phyloP scores from a whole-genome alignment of 176 grass and related monocot genomes.

The Phoenix roebelenii region DNA sequence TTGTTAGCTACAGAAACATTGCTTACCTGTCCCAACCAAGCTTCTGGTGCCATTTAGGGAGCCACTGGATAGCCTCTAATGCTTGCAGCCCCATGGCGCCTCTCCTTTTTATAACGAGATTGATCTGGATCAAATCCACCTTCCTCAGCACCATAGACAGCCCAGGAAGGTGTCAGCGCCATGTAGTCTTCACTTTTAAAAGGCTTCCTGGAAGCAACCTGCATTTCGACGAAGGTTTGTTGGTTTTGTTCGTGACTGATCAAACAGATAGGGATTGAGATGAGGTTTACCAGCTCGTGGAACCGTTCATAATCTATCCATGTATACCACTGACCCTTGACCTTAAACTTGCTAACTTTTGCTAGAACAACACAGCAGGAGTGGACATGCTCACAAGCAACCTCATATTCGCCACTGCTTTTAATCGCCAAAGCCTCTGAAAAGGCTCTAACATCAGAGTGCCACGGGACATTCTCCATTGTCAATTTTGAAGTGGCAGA shows the following conservation, averaged over 20 bases:
- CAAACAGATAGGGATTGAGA: background rate
- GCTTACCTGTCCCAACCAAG: no score
- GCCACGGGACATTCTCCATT: constrained; percentile 99
- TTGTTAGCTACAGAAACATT: no score
- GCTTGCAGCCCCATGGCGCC: constrained; percentile 62
- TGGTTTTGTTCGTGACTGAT: background rate
- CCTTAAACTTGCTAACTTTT: constrained; percentile 78
- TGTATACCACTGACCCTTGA: constrained; percentile 80
- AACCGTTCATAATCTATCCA: constrained; percentile 93
- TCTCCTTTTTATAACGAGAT: constrained; percentile 91
- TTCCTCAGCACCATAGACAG: constrained; percentile 75
- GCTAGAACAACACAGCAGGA: constrained; percentile 90
- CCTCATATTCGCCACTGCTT: constrained; percentile 62
- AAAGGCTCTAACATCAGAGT: constrained; percentile 82
- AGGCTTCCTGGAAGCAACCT: constrained; percentile 69
- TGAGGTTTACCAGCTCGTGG: constrained; percentile 74
- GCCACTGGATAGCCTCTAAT: constrained; percentile 13
- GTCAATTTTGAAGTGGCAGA: constrained; percentile 93
- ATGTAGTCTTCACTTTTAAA: constrained; percentile 80
- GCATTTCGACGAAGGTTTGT: constrained; percentile 17
- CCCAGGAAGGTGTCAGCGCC: constrained; percentile 70
- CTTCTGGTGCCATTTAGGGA: no score
- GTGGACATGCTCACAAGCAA: constrained; percentile 91
- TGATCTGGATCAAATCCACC: constrained; percentile 92
- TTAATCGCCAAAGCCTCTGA: constrained; percentile 75